Conservation (phyloP, 345 rosid species). For the Gossypium raimondii region DNA sequence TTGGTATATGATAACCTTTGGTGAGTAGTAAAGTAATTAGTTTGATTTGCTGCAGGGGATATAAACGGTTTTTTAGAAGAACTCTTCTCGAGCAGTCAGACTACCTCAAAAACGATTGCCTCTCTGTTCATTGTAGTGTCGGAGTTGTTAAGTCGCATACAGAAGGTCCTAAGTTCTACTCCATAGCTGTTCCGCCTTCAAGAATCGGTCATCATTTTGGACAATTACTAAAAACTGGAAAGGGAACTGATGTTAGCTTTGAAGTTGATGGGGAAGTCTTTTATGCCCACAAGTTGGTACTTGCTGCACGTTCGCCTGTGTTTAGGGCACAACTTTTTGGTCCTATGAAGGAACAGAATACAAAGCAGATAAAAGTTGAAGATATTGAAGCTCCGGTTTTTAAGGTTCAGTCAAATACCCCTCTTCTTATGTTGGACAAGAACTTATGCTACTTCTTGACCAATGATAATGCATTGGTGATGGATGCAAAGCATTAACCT, state of each 20-base stretch:
- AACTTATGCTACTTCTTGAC: neutral
- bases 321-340: conserved; percentile 58
- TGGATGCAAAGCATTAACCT: neutral
- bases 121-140: conserved; percentile 47
- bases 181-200: conserved; percentile 41
- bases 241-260: conserved; percentile 45
- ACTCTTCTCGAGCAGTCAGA: conserved; percentile 44
- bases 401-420: conserved; percentile 31
- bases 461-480: neutral
- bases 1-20: neutral
- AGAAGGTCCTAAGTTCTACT: conserved; percentile 45
- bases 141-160: conserved; percentile 59
- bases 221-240: conserved; percentile 41
- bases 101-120: conserved; percentile 51
- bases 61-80: conserved; percentile 55
- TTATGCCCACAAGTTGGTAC: conserved; percentile 51
- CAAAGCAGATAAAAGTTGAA: conserved; percentile 43
- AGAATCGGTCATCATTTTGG: conserved; percentile 46
- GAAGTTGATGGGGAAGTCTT: conserved; percentile 51
- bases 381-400: conserved; percentile 50
- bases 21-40: neutral
- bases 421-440: neutral
- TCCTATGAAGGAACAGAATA: conserved; percentile 57
- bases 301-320: conserved; percentile 56
- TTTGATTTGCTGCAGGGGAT: conserved; percentile 44